Evolutionary conservation across 352 stramenopile species (phyloP).

Genomic region (Globisporangium perplexum): DNA sequence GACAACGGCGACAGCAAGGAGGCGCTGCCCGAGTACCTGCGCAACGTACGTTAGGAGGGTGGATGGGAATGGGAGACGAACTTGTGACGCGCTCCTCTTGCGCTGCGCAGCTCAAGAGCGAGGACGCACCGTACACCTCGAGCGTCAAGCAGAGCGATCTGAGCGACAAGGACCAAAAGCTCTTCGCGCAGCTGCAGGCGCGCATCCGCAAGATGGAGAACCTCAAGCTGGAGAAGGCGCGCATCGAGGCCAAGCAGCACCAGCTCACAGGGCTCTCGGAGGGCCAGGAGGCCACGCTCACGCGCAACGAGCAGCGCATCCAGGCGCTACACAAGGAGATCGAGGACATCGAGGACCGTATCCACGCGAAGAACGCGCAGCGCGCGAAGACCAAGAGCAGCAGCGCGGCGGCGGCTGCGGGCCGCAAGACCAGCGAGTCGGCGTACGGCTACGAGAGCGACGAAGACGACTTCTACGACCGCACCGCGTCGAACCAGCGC

Average conservation of each 20-base stretch:
- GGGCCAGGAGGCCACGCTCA: conserved; percentile 51
- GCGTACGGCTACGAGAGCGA: conserved; percentile 58
- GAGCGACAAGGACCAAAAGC: conserved; percentile 63
- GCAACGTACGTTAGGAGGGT: conserved; percentile 36
- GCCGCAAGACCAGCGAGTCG: conserved; percentile 15
- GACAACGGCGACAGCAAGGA: conserved; percentile 17
- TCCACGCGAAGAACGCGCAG: conserved; percentile 49
- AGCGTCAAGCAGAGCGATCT: conserved; percentile 37
- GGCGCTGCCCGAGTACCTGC: conserved; percentile 67
- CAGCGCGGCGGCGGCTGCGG: background rate
- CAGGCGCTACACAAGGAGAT: conserved; percentile 60
- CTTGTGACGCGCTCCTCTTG: too few species aligned
- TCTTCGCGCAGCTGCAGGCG: conserved; percentile 75
- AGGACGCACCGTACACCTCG: conserved; percentile 46
- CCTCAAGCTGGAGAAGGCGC: conserved; percentile 49
- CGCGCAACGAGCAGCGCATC: conserved; percentile 61
- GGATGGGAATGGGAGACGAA: too few species aligned
- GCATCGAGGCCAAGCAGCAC: conserved; percentile 74
- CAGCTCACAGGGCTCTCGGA: conserved; percentile 50
- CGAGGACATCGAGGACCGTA: conserved; percentile 42
- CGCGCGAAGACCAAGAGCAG: conserved; percentile 23
- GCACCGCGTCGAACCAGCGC: conserved; percentile 51
- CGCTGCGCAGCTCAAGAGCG: conserved; percentile 46
- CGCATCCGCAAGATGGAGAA: conserved; percentile 85
- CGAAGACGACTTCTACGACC: conserved; percentile 80